phyloP scores from a whole-genome alignment of 2,329 filamentous ascomycete genomes.

The Claviceps fusiformis region DNA sequence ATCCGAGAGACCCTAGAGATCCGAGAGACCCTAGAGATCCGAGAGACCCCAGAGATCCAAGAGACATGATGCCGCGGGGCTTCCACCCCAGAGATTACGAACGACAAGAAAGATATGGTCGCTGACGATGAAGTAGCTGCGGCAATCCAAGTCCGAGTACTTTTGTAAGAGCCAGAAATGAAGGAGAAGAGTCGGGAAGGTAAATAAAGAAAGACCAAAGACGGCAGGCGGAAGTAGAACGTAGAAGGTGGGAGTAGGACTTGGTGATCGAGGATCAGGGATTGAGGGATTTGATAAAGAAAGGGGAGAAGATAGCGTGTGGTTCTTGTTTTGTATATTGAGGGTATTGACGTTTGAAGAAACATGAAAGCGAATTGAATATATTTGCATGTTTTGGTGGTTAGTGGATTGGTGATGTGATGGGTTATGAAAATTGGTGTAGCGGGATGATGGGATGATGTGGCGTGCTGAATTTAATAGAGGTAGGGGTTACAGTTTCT shows the following conservation, averaged over 20 bases:
- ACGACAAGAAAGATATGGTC: conserved; percentile 30
- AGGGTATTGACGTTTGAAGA: not conserved
- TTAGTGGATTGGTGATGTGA: too few relatives aligned
- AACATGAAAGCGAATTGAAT: not conserved
- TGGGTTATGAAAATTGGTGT: too few relatives aligned
- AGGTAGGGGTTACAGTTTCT: too few relatives aligned
- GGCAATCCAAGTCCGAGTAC: too few relatives aligned
- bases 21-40: conserved; percentile 11
- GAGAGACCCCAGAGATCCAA: conserved; percentile 22
- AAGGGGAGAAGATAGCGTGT: not conserved
- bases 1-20: conserved; percentile 7
- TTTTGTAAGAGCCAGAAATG: too few relatives aligned
- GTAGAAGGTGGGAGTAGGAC: too few relatives aligned
- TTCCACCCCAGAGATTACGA: conserved; percentile 34
- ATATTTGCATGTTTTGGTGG: not conserved
- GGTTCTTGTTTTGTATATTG: not conserved
- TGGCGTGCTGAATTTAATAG: too few relatives aligned
- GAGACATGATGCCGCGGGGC: conserved; percentile 28
- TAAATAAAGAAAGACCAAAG: not conserved
- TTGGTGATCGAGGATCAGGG: not conserved
- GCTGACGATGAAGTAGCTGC: conserved; percentile 12
- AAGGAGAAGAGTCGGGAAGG: too few relatives aligned
- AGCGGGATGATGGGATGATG: too few relatives aligned
- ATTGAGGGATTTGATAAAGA: not conserved
- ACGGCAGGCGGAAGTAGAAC: not conserved